Evolutionary conservation across 2,329 filamentous ascomycete species (phyloP), one percentile per base, ranked within the genome.

Genomic region (Ophiosphaerella narmari): DNA sequence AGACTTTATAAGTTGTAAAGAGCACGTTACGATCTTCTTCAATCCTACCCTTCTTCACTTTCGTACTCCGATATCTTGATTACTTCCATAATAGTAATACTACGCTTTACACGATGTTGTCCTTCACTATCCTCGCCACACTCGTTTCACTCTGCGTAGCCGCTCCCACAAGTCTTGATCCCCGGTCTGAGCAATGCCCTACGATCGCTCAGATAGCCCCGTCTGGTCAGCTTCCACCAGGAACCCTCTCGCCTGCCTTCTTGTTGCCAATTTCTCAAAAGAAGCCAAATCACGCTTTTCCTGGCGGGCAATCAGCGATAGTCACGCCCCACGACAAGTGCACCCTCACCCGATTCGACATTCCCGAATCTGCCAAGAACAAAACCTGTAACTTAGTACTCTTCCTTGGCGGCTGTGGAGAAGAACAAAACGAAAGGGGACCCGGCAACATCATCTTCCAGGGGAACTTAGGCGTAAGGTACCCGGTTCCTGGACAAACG

Each of bases 371-470:
- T 9, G 54, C 53, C 14, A 39, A 52, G 32, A 52, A 54, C 54
- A 59, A 59, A 26, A 59, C 56, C 5, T 59, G 56, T 48, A 54
- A 48, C 35, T 48, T 59, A 2, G 24, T 35, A 5, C 56, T 59
- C 32, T 48, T 48, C 40, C 56, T 59, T 31, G 56, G 56, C 21
- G 46, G 46, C 32, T 53, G 56, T 43, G 24, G 23, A 7, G 31
- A 40, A 6, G 49, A 45, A n/a, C 11, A 41, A 7, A 31, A 35
- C 9, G 47, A 59, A 26, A 48, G 50, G 16, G 56, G 56, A 12
- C 54, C 56, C 16, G 56, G 56, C 26, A 59, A 59, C 43, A 59
- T 59, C 48, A 52, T 41, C 46, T 59, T 59, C 46, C 48, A 52
- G 16, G 56, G 56, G n/a, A 57, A 57, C 35, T 9, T 44, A 8